phyloP scores from a whole-genome alignment of 306 rosid species.

The Oemleria cerasiformis region DNA sequence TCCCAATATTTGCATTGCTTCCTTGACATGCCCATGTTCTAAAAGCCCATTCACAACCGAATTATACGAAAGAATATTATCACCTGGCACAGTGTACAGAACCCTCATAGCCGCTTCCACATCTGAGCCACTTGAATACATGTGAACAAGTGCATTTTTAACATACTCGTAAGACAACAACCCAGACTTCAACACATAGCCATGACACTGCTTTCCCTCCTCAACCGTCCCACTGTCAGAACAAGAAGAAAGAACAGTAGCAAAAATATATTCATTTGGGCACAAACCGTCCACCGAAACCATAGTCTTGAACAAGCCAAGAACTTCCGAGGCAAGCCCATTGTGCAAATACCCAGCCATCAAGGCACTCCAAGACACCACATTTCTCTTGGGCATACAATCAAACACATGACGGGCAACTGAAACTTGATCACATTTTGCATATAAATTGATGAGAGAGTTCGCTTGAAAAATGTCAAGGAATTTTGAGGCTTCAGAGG shows the following conservation, averaged over 20 bases:
- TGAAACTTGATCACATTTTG: slow-evolving; percentile 35
- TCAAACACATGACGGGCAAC: slow-evolving; percentile 51
- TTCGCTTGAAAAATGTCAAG: slow-evolving; percentile 31
- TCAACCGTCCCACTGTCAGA: slow-evolving; percentile 41
- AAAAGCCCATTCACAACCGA: slow-evolving; percentile 43
- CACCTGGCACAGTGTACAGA: slow-evolving; percentile 34
- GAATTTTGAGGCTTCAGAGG: slow-evolving; percentile 20
- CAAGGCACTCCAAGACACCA: slow-evolving; percentile 53
- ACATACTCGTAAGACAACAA: slow-evolving; percentile 41
- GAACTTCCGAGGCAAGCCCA: slow-evolving; percentile 43
- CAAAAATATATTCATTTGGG: slow-evolving; percentile 48
- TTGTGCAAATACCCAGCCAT: slow-evolving; percentile 58
- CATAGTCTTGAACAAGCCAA: slow-evolving; percentile 39
- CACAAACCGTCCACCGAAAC: slow-evolving; percentile 20
- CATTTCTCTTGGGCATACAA: slow-evolving; percentile 41
- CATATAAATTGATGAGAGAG: slow-evolving; percentile 45
- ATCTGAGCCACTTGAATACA: slow-evolving; percentile 49
- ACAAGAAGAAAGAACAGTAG: slow-evolving; percentile 52
- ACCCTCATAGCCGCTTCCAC: slow-evolving; percentile 42
- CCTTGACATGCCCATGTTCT: slow-evolving; percentile 37
- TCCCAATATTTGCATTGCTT: slow-evolving; percentile 38
- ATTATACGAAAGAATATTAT: slow-evolving; percentile 44
- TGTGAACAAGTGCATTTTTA: slow-evolving; percentile 59
- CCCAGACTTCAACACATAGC: slow-evolving; percentile 49
- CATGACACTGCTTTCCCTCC: slow-evolving; percentile 69